Conservation (phyloP, 257 asterid genomes). For the Fraxinus anomala region DNA sequence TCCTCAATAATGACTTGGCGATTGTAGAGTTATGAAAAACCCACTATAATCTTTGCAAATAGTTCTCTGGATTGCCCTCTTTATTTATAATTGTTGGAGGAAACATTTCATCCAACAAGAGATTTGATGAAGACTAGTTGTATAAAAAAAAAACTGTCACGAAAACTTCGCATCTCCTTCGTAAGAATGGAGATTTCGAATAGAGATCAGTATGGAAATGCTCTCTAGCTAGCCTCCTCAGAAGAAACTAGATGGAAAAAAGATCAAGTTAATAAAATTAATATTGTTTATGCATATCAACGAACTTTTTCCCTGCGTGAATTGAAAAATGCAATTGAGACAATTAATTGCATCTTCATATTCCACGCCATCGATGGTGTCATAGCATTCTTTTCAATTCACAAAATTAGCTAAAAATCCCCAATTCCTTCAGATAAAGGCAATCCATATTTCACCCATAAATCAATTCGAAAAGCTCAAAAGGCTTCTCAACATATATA, state of each 20-base stretch:
- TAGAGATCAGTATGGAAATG: neutral
- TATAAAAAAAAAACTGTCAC: too few species aligned
- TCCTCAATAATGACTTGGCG: neutral
- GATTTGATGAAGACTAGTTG: neutral
- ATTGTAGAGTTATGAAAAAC: neutral
- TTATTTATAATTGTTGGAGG: neutral
- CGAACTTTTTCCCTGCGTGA: neutral
- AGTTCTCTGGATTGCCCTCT: neutral
- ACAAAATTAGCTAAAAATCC: neutral
- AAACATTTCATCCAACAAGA: neutral
- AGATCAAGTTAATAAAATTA: neutral
- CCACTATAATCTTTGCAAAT: neutral
- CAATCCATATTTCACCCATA: neutral
- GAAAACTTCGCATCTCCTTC: neutral
- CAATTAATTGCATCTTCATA: neutral
- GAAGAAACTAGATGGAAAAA: neutral
- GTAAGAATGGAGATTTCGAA: neutral
- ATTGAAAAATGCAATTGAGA: neutral
- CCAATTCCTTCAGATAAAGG: neutral
- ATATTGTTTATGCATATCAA: neutral
- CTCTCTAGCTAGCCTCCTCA: neutral
- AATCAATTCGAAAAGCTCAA: neutral
- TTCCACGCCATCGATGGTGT: neutral
- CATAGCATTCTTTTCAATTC: neutral
- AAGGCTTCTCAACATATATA: neutral